These are phyloP conservation scores for Bocquillonia castaneifolia DNA, from an alignment of 441 rosid genomes.

Conservation along the genomic window DNA sequence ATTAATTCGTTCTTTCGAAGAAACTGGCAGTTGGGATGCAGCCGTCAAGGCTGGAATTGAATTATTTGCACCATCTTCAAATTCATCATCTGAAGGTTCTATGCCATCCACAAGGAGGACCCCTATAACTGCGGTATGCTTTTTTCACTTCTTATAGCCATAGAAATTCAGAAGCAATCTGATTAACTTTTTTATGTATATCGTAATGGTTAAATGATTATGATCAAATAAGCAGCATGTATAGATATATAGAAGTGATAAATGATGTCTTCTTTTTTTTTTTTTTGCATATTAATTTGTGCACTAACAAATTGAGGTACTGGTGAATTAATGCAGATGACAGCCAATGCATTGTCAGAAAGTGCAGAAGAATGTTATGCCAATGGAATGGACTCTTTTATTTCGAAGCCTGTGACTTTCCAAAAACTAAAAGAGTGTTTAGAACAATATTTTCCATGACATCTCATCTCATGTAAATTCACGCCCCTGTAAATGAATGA, in stretches of 20 bases:
- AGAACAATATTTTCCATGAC: conserved; percentile 51
- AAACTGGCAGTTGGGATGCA: conserved; percentile 78
- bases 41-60: conserved; percentile 68
- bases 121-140: conserved; percentile 82
- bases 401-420: conserved; percentile 83
- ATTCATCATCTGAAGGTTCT: conserved; percentile 20
- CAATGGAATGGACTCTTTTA: conserved; percentile 94
- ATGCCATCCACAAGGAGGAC: conserved; percentile 36
- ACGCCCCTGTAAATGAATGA: conserved; percentile 32
- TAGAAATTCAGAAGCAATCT: not conserved
- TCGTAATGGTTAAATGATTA: not conserved
- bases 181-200: too few species aligned
- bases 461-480: conserved; percentile 32
- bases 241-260: too few species aligned
- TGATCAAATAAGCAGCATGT: not conserved
- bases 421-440: conserved; percentile 73
- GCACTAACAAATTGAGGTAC: not conserved
- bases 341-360: conserved; percentile 61
- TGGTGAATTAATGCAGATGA: conserved; percentile 42
- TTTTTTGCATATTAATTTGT: not conserved
- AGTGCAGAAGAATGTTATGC: conserved; percentile 65
- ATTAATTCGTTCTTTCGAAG: conserved; percentile 81
- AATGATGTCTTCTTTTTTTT: too few species aligned
- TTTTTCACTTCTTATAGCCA: not conserved
- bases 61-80: conserved; percentile 25